Evolutionary conservation across 2,329 filamentous ascomycete genomes (phyloP), one percentile per base, ranked within the genome.

Genomic region (Hymenoscyphus repandus): DNA sequence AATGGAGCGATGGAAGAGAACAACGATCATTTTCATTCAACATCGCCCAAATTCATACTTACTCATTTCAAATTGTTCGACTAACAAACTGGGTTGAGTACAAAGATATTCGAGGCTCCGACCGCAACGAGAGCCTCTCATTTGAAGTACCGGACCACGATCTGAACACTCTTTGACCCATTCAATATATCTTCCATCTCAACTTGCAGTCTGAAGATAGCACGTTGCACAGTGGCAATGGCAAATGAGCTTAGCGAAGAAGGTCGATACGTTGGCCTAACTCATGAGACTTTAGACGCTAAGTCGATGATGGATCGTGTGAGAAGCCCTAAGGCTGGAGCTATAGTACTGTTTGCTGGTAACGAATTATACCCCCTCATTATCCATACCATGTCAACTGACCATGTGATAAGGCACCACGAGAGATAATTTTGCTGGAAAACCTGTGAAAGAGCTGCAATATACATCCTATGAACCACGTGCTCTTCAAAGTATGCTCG

Each of bases 261-360:
- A 10, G 69, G 66, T 42, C 82, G 85, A 66, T 80, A 83, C 66
- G 85, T 90, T 37, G 81, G 80, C 45, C 74, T 95, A 7, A 90
- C 87, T 2, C 71, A 82, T 54, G 69, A 78, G 33, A 67, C 72
- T 38, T 78, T 93, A 52, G 74, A 83, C 62, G 70, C 77, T 17
- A 71, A 75, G 17, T 62, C 72, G 5, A 72, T 79, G 30, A 85
- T 90, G 68, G 73, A 83, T 58, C 76, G 74, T 42, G 87, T 93
- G 18, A 83, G 86, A 57, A 88, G 80, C 60, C 83, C 85, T 17
- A 78, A 82, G 61, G 86, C 87, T 10, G 87, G 87, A 5, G 87
- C 87, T 11, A 85, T 90, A 44, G 86, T 91, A 9, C 63, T 90
- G 32, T 91, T 91, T 66, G 83, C 85, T 51, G 87, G 86, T 83